Evolutionary conservation across 345 rosid species (phyloP).

Genomic region (Alliaria petiolata): DNA sequence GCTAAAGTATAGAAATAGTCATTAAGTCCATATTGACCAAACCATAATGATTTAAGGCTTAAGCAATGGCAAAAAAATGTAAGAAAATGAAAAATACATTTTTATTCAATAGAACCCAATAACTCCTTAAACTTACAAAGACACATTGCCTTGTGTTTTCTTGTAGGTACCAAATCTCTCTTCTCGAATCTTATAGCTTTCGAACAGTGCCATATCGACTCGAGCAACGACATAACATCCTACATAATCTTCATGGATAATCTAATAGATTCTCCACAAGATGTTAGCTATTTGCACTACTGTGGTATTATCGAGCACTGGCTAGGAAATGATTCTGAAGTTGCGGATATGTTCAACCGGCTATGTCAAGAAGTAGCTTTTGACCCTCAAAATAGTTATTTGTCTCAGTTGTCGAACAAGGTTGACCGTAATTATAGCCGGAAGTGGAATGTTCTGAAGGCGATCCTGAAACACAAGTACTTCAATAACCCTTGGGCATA

Average conservation of each 20-base stretch:
- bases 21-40: too few species aligned
- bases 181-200: constrained; percentile 84
- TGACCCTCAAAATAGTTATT: constrained; percentile 62
- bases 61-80: too few species aligned
- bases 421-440: constrained; percentile 57
- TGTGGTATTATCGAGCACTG: constrained; percentile 78
- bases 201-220: constrained; percentile 71
- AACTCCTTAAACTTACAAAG: not conserved
- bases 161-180: constrained; percentile 59
- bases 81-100: too few species aligned
- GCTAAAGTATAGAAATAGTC: too few species aligned
- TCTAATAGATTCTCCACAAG: constrained; percentile 72
- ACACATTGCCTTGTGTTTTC: not conserved
- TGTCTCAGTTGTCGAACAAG: constrained; percentile 55
- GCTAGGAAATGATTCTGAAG: constrained; percentile 87
- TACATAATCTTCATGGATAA: constrained; percentile 87
- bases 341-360: constrained; percentile 80
- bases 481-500: constrained; percentile 83
- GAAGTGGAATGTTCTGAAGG: constrained; percentile 76
- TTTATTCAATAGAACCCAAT: not conserved
- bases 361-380: constrained; percentile 88
- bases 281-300: constrained; percentile 71
- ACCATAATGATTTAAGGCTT: too few species aligned
- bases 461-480: constrained; percentile 68
- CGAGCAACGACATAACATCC: constrained; percentile 72